Evolutionary conservation across 257 asterid species (phyloP), one percentile per base, ranked within the genome.

Genomic region (Rhazya stricta): DNA sequence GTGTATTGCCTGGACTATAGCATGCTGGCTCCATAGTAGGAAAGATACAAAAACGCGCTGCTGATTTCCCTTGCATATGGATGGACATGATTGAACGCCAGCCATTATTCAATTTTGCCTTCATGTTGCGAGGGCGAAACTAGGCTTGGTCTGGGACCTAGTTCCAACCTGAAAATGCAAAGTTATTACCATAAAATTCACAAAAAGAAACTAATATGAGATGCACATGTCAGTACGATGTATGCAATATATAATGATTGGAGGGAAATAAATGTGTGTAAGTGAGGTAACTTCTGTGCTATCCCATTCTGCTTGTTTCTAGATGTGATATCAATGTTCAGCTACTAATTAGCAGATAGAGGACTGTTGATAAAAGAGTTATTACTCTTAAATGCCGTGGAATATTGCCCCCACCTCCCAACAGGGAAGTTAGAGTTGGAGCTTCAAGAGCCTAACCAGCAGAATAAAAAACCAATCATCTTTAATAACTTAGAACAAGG

Each of bases 31-130:
- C 88, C 74, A 79, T 84, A 76, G 79, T 83, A 29, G 92, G 91
- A 75, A 89, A 93, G 81, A 88, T 79, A 46, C 89, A 84, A 76
- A 87, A 86, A 56, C 83, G 71, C 18, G 83, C 61, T 16, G 86
- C 74, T 15, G 88, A 82, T 67, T 86, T 82, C 37, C 85, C 81
- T 83, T 74, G 88, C 80, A 79, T 60, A 53, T 78, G 83, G 75
- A 82, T 79, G 78, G 96, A 90, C 68, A 86, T 81, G 42, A 83
- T 82, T 23, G 97, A 89, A 77, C 84, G 83, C 89, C 92, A 84
- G 62, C 86, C 77, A 43, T 67, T 79, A 65, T 83, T 86, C 13
- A 80, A 53, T 67, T 80, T 84, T 27, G 81, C 72, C 79, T 84
- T 91, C 92, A 88, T 92, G 78, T 74, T 82, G 53, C 25, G 27